These are phyloP conservation scores for Phytophthora uliginosa DNA, from an alignment of 352 stramenopile genomes.

Conservation along the genomic window DNA sequence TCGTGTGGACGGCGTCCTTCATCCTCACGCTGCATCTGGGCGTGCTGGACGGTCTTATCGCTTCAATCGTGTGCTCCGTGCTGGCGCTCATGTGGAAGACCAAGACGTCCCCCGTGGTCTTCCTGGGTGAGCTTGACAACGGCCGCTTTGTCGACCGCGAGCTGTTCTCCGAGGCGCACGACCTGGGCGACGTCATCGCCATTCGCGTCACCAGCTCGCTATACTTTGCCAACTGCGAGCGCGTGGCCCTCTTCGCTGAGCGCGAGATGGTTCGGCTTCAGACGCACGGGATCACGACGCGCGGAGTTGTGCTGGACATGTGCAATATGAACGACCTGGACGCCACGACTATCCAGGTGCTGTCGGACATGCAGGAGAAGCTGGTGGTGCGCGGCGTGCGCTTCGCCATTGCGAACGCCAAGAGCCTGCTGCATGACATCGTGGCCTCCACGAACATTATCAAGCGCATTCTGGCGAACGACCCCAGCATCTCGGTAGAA, in stretches of 20 bases:
- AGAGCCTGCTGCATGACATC: constrained; percentile 50
- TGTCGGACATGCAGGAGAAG: constrained; percentile 72
- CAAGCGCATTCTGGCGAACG: constrained; percentile 49
- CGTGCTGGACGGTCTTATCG: constrained; percentile 57
- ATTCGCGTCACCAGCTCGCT: constrained; percentile 68
- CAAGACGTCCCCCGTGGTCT: constrained; percentile 4
- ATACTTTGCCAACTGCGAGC: constrained; percentile 73
- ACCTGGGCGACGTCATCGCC: constrained; percentile 47
- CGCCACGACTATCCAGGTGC: constrained; percentile 71
- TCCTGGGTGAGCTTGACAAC: constrained; percentile 55
- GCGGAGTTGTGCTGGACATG: constrained; percentile 62
- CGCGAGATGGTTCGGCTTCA: constrained; percentile 46
- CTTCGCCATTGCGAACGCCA: constrained; percentile 61
- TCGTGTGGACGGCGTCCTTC: constrained; percentile 62
- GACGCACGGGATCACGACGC: constrained; percentile 35
- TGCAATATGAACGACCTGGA: constrained; percentile 69
- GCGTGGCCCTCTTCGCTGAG: constrained; percentile 50
- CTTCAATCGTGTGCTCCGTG: constrained; percentile 65
- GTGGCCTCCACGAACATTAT: constrained; percentile 59
- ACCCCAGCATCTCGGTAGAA: constrained; percentile 42
- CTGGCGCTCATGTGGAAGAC: constrained; percentile 12
- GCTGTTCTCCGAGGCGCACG: constrained; percentile 37
- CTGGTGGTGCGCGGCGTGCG: constrained; percentile 51
- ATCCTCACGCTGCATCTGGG: constrained; percentile 57
- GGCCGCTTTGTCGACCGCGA: constrained; percentile 49